phyloP scores from a whole-genome alignment of 768 basidiomycete species.

The Tephrocybe sp. region DNA sequence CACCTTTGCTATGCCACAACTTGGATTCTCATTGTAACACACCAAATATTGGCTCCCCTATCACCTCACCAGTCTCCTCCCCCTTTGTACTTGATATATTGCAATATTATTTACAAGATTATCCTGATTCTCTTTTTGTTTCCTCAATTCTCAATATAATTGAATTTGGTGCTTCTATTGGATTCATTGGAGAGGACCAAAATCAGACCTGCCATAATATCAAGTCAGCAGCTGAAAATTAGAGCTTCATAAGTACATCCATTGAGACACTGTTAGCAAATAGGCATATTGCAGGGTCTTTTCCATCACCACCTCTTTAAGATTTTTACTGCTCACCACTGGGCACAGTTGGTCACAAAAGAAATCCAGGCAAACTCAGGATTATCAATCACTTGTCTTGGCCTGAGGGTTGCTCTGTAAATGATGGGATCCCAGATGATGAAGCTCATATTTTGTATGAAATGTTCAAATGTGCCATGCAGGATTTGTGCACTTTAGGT shows the following conservation, averaged over 20 bases:
- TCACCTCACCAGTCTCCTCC: too few species aligned
- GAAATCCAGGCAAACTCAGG: slow-evolving; percentile 22
- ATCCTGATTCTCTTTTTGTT: too few species aligned
- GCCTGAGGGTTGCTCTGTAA: slow-evolving; percentile 26
- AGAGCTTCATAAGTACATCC: slow-evolving; percentile 6
- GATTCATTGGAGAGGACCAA: slow-evolving; percentile 19
- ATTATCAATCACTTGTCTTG: slow-evolving; percentile 30
- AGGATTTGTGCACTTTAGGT: slow-evolving; percentile 23
- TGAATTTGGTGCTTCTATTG: slow-evolving; percentile 23
- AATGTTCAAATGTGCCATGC: slow-evolving; percentile 22
- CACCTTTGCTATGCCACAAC: too few species aligned
- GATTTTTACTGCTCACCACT: slow-evolving; percentile 25
- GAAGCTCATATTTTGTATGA: slow-evolving; percentile 31
- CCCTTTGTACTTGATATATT: too few species aligned
- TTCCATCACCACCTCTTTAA: slow-evolving; percentile 19
- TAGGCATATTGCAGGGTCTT: slow-evolving; percentile 20
- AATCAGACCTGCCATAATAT: slow-evolving; percentile 21
- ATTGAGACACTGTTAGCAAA: slow-evolving; percentile 6
- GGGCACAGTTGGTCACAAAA: slow-evolving; percentile 22
- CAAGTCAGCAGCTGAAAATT: slow-evolving; percentile 26
- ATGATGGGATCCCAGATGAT: slow-evolving; percentile 29
- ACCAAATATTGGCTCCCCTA: too few species aligned
- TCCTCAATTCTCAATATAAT: slow-evolving; percentile 17
- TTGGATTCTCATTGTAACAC: too few species aligned
- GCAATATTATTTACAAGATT: too few species aligned